Conservation (phyloP, 257 asterid species). For the Solanum bulbocastanum region DNA sequence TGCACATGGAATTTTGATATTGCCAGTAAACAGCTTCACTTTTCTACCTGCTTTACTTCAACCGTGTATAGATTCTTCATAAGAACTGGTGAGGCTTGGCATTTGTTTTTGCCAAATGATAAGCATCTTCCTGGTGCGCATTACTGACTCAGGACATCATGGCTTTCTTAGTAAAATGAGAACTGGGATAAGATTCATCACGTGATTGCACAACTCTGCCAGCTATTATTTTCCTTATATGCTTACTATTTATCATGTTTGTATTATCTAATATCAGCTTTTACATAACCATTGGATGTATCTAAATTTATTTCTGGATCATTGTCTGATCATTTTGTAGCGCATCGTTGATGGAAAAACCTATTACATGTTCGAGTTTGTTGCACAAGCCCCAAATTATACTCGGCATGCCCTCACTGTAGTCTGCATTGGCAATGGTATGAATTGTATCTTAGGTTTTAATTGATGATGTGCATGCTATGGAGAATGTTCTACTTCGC, state of each 20-base stretch:
- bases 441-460: neutral
- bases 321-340: conserved; percentile 27
- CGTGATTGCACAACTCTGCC: neutral
- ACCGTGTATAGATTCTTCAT: neutral
- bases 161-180: neutral
- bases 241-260: neutral
- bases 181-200: neutral
- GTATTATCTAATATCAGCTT: neutral
- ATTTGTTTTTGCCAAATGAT: neutral
- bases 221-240: neutral
- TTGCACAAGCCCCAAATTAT: conserved; percentile 72
- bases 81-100: neutral
- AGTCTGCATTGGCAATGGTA: conserved; percentile 78
- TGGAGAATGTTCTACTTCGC: neutral
- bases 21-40: neutral
- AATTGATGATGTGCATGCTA: neutral
- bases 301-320: conserved; percentile 1
- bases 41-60: neutral
- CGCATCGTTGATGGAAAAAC: conserved; percentile 65
- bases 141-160: neutral
- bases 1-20: neutral
- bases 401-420: conserved; percentile 84
- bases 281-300: neutral
- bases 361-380: conserved; percentile 67
- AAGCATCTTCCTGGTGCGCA: neutral